Conservation (phyloP, 805 yeast genomes). For the Yarrowia sp. region DNA sequence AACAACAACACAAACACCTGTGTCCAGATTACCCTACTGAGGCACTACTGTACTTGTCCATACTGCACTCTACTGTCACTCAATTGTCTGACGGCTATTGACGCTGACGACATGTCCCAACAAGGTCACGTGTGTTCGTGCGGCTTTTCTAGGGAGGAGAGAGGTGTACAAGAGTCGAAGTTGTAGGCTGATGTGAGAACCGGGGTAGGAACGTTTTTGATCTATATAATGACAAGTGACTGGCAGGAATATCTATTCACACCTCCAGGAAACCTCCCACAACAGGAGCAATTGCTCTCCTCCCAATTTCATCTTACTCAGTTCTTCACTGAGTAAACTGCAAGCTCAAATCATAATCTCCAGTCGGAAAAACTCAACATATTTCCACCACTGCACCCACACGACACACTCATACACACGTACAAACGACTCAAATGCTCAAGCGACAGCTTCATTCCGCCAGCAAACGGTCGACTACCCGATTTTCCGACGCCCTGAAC, state of each 20-base stretch:
- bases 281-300: not conserved
- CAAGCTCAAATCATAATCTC: slow-evolving; percentile 12
- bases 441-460: slow-evolving; percentile 24
- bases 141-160: not conserved
- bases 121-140: slow-evolving; percentile 1
- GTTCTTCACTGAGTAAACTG: slow-evolving; percentile 23
- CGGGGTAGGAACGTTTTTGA: not conserved
- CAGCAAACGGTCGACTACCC: slow-evolving; percentile 39
- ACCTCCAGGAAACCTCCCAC: not conserved
- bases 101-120: slow-evolving; percentile 10
- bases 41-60: not conserved
- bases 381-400: not conserved
- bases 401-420: no score
- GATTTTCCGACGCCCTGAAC: slow-evolving; percentile 65
- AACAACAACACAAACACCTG: no score
- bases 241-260: no score
- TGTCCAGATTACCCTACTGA: not conserved
- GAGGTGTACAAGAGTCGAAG: not conserved
- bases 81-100: slow-evolving; percentile 1
- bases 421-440: slow-evolving; percentile 3
- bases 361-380: slow-evolving; percentile 15
- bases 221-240: not conserved
- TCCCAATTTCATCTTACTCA: slow-evolving; percentile 1
- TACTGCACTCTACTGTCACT: no score
- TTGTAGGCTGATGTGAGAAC: not conserved